Base-by-base conservation (phyloP, 306 rosid genomes). In the Quillaja saponaria region DNA sequence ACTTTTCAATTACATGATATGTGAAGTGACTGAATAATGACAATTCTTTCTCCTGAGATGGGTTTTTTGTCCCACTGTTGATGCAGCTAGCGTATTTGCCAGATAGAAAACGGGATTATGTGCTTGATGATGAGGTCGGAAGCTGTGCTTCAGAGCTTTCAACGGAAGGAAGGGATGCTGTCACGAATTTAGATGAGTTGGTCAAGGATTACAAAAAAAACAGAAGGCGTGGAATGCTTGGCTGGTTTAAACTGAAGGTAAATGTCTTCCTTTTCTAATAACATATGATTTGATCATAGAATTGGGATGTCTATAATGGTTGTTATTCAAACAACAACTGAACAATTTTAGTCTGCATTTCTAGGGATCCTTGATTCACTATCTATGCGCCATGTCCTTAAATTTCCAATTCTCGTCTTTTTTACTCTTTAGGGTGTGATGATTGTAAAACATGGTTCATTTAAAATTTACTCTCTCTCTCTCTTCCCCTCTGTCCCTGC, bases 51-150 rank as follows among this genome's bases (percentile, higher is more conserved):
- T 34, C 44, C 20, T 66, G 40, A 61, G 10, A 39, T 17, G 6
- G 10, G 19, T 39, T 21, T 45, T 48, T 50, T 64, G 57, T 64
- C 51, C 62, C 51, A 31, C 64, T 76, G 69, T 65, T 55, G 39
- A 15, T 82, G 80, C 95, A 90, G 96, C 79, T 90, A 68, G 91
- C 85, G 57, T 90, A 90, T 78, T 80, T 90, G 59, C 96, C 95
- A 38, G 95, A 90, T 68, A 84, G 76, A 77, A 90, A 90, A 71
- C 82, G 95, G 44, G 87, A 84, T 60, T 45, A 76, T 49, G 34
- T 67, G 73, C 38, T 78, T 39, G 95, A 86, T 69, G 96, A 90
- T 69, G 95, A 80, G 49, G 61, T 68, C 31, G 80, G 83, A 63
- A 81, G 88, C 77, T 64, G 70, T 58, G 80, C 79, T 50, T 83